phyloP scores from a whole-genome alignment of 139 green algal genomes.

The Chlamydomonas sp. region DNA sequence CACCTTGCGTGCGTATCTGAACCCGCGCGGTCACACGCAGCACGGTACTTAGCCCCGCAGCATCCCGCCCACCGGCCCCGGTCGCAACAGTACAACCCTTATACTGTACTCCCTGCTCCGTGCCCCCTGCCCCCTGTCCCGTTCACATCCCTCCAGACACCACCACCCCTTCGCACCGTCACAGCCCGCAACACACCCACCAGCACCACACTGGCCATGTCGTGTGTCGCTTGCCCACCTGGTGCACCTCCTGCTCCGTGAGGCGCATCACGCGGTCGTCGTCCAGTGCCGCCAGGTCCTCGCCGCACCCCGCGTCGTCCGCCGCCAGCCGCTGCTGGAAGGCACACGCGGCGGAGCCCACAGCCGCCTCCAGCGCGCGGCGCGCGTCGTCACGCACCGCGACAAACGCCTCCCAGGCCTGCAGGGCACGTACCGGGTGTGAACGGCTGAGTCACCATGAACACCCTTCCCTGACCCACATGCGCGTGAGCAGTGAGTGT shows the following conservation, averaged over 20 bases:
- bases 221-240: constrained; percentile 8
- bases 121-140: no score
- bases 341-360: constrained; percentile 7
- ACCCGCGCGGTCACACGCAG: no score
- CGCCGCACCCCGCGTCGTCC: constrained; percentile 36
- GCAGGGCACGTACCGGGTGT: neutral
- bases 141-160: no score
- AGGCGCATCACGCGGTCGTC: constrained; percentile 62
- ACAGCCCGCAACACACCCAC: no score
- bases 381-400: constrained; percentile 11
- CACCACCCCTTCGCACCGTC: no score
- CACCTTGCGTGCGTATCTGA: no score
- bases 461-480: neutral
- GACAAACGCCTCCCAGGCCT: constrained; percentile 44
- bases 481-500: no score
- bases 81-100: no score
- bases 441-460: neutral
- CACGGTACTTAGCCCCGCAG: no score
- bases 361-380: constrained; percentile 31
- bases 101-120: no score
- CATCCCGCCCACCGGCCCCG: no score
- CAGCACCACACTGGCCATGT: no score
- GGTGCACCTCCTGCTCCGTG: constrained; percentile 45
- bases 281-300: constrained; percentile 49
- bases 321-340: constrained; percentile 35